Evolutionary conservation across 1,284 basidiomycete genomes (phyloP), one percentile per base, ranked within the genome.

Genomic region (Megacollybia platyphylla): DNA sequence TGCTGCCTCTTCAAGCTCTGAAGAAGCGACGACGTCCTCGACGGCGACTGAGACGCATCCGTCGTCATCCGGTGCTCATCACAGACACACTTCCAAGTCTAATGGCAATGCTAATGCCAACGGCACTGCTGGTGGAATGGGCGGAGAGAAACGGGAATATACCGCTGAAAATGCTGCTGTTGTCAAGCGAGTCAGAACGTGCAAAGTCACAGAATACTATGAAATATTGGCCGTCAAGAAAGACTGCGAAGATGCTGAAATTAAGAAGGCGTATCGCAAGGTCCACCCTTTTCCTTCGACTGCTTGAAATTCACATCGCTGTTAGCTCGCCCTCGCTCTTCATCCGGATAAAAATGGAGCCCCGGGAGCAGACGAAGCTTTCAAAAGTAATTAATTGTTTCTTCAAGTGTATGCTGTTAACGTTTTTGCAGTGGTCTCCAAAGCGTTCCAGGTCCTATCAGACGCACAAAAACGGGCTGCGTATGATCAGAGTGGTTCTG

Each of bases 311-410:
- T 39, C 48, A 8, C 4, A 38, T 29, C 38, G 29, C 40, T 28
- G 49, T 10, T 51, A 94, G 89, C 73, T 97, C 44, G 94, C 94
- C 31, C 67, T 98, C 46, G 86, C 87, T 40, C 62, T 97, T 49
- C 94, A 97, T 67, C 94, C 94, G 0, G 94, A 98, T 62, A 97
- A 97, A 68, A 97, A 97, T 56, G 87, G 89, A 11, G 96, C 96
- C 13, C 94, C 96, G 9, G 91, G 93, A 13, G 94, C 96, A 10
- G 96, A 98, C 51, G 96, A 99, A 60, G 96, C 96, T 1, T 99
- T 99, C 70, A 99, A 99, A 69, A 72, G 90, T 96, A 55, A 46
- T 37, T 46, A 40, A 30, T 38, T 34, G 35, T 29, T 8, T 28
- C 36, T 31, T 31, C 18, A 26, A 27, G 44, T 40, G 5, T 46